Evolutionary conservation across 148 eudicot species (phyloP).

Genomic region (Pharnaceum exiguum): DNA sequence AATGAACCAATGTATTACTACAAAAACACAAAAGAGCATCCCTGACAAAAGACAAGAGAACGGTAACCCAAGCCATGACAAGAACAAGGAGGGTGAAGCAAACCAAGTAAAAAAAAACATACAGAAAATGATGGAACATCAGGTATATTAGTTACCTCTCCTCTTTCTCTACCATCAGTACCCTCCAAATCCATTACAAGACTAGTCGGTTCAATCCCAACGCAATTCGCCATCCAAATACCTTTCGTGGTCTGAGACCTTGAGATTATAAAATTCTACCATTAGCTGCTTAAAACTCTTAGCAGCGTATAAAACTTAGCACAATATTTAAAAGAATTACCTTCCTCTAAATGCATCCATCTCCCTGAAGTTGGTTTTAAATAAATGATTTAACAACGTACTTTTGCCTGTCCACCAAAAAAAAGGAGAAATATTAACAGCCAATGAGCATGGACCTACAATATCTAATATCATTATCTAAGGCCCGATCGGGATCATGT

Average conservation of each 20-base stretch:
- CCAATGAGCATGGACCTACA: neutral
- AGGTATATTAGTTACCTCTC: constrained; percentile 56
- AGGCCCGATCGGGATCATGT: neutral
- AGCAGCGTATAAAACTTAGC: constrained; percentile 7
- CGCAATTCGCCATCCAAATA: constrained; percentile 90
- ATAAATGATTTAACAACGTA: constrained; percentile 76
- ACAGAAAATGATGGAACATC: neutral
- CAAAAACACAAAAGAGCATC: too few species aligned
- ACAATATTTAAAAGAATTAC: constrained; percentile 27
- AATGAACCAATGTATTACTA: neutral
- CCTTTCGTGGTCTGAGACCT: constrained; percentile 99
- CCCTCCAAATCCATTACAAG: constrained; percentile 99
- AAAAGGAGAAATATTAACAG: neutral
- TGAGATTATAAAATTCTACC: constrained; percentile 8
- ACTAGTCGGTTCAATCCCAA: constrained; percentile 90
- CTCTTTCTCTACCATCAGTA: constrained; percentile 98
- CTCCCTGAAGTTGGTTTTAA: constrained; percentile 84
- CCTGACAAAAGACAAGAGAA: too few species aligned
- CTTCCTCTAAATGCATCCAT: constrained; percentile 99
- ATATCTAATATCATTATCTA: neutral
- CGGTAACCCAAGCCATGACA: neutral
- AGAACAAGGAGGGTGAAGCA: neutral
- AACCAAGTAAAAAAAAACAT: neutral
- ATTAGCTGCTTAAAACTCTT: neutral
- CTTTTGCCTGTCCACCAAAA: constrained; percentile 72